Evolutionary conservation across 2,329 filamentous ascomycete species (phyloP).

Genomic region (Cordyceps pruinosa): DNA sequence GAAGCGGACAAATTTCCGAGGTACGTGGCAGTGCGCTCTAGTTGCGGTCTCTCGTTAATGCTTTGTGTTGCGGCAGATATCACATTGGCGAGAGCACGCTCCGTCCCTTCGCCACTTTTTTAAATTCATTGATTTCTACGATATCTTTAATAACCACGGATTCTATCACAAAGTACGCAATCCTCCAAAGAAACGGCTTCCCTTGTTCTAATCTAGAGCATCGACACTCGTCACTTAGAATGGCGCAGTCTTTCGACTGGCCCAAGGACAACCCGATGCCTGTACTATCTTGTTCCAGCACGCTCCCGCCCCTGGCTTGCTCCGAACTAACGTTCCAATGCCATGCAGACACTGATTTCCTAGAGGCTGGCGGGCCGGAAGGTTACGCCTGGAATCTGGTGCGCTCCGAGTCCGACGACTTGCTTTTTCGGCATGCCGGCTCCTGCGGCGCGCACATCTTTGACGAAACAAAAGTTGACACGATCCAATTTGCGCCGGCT

Average conservation of each 20-base stretch:
- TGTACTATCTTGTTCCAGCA: constrained; percentile 27
- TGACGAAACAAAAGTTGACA: constrained; percentile 31
- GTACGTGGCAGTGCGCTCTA: constrained; percentile 15
- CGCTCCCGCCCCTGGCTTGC: too few relatives aligned
- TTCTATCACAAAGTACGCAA: constrained; percentile 37
- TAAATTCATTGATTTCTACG: constrained; percentile 36
- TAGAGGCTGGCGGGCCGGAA: constrained; percentile 30
- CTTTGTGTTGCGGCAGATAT: constrained; percentile 22
- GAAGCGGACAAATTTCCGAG: constrained; percentile 37
- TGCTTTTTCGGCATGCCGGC: constrained; percentile 37
- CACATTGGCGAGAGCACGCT: constrained; percentile 32
- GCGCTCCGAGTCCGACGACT: constrained; percentile 38
- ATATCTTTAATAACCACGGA: constrained; percentile 32
- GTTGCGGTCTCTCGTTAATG: neutral
- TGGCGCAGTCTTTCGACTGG: constrained; percentile 35
- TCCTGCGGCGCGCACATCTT: constrained; percentile 33
- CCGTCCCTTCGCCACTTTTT: constrained; percentile 35
- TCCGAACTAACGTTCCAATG: neutral
- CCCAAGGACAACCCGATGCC: constrained; percentile 23
- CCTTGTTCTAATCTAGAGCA: constrained; percentile 16
- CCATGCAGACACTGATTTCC: constrained; percentile 34
- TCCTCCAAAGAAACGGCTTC: too few relatives aligned
- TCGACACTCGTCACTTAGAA: neutral
- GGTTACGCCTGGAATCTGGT: constrained; percentile 39
- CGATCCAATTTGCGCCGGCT: constrained; percentile 24